phyloP scores from a whole-genome alignment of 108 stramenopile species.

The Hondaea fermentalgiana region DNA sequence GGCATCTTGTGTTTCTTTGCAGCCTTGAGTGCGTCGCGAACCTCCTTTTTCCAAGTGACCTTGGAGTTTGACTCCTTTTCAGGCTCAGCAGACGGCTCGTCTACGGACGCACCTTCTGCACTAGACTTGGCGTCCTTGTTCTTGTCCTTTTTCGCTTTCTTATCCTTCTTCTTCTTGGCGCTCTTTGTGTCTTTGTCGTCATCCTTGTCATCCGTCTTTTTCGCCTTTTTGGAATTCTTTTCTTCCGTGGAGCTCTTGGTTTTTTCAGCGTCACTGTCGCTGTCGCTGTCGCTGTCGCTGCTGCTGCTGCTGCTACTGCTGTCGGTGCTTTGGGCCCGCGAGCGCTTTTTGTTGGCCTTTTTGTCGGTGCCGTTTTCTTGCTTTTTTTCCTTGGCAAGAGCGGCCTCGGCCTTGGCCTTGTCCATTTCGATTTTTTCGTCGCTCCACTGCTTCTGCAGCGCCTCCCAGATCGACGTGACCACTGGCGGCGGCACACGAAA shows the following conservation, averaged over 20 bases:
- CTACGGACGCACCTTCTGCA: background rate
- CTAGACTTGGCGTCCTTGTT: background rate
- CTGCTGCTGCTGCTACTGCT: no score
- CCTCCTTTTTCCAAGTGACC: background rate
- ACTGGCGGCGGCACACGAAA: slow-evolving; percentile 11
- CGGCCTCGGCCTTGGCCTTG: background rate
- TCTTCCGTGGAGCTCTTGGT: background rate
- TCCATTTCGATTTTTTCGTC: slow-evolving; percentile 16
- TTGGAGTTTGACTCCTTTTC: background rate
- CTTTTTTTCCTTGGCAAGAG: background rate
- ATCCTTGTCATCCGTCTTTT: slow-evolving; percentile 20
- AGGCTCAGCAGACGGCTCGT: background rate
- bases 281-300: background rate
- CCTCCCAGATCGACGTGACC: background rate
- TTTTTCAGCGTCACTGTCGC: background rate
- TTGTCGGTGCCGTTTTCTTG: background rate
- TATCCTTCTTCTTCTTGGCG: background rate
- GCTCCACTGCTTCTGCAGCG: background rate
- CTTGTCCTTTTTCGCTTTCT: slow-evolving; percentile 19
- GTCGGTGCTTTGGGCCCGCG: background rate
- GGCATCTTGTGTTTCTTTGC: background rate
- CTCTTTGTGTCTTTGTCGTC: background rate
- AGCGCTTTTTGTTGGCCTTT: background rate
- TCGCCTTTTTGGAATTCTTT: slow-evolving; percentile 15
- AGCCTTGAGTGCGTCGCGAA: background rate